Evolutionary conservation across 164 flowering plant genomes (phyloP).

Genomic region (Magnolia kwangsiensis): DNA sequence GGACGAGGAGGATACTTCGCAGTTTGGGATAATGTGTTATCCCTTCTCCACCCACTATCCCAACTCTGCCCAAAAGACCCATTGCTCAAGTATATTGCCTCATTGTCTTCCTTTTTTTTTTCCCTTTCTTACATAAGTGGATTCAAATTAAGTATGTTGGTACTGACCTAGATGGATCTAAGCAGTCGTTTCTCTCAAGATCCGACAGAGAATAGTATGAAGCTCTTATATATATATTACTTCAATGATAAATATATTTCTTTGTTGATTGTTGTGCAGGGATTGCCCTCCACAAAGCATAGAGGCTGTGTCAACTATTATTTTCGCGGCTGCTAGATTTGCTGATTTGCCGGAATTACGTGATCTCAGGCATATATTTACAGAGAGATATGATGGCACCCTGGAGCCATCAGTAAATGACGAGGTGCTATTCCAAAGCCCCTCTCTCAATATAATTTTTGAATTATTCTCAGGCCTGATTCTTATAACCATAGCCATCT

Average conservation of each 20-base stretch:
- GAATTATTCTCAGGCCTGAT: no score
- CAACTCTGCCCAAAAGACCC: no score
- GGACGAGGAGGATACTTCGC: no score
- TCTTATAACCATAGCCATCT: neutral
- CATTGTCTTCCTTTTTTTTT: no score
- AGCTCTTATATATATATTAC: neutral
- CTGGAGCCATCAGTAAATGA: slow-evolving; percentile 52
- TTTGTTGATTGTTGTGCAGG: slow-evolving; percentile 28
- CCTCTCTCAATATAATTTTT: neutral
- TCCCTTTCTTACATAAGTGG: neutral
- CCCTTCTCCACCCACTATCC: no score
- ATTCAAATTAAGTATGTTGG: neutral
- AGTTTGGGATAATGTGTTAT: no score
- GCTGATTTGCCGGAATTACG: slow-evolving; percentile 92
- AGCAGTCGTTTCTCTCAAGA: neutral
- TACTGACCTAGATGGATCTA: neutral
- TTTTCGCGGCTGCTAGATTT: slow-evolving; percentile 90
- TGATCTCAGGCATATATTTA: slow-evolving; percentile 65
- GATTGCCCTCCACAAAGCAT: slow-evolving; percentile 83
- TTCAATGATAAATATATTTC: neutral
- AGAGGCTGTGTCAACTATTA: slow-evolving; percentile 71
- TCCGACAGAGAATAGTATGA: neutral
- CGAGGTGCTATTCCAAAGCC: slow-evolving; percentile 36
- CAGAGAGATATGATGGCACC: slow-evolving; percentile 65
- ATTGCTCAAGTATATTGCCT: no score